phyloP scores from a whole-genome alignment of 345 rosid species.

The Passiflora organensis region DNA sequence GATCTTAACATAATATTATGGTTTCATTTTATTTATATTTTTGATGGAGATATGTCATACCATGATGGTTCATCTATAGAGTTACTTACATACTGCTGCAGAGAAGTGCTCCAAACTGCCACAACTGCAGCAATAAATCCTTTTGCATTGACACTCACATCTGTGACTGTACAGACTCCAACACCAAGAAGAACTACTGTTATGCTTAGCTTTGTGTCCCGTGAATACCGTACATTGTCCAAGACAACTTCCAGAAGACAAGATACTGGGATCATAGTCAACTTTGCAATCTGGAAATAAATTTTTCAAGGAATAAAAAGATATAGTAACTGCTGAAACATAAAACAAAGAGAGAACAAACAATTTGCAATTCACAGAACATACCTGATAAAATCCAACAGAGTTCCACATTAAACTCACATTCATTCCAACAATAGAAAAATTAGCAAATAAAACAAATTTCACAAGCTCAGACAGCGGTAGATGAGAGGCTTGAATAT shows the following conservation, averaged over 20 bases:
- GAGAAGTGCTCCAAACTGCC: constrained; percentile 96
- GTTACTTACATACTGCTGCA: constrained; percentile 75
- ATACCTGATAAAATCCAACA: constrained; percentile 96
- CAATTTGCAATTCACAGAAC: background rate
- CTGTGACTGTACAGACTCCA: constrained; percentile 96
- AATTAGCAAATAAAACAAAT: constrained; percentile 87
- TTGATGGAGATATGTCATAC: too few species aligned
- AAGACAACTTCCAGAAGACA: constrained; percentile 85
- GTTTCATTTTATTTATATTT: too few species aligned
- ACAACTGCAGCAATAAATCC: constrained; percentile 85
- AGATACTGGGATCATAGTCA: constrained; percentile 97
- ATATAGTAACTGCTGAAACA: constrained; percentile 5
- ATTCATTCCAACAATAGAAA: constrained; percentile 98
- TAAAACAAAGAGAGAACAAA: constrained; percentile 2
- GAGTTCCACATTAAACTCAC: constrained; percentile 99
- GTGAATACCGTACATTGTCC: constrained; percentile 89
- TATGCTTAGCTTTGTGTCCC: constrained; percentile 98
- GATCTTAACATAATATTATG: too few species aligned
- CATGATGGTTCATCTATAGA: background rate
- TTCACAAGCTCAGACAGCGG: constrained; percentile 70
- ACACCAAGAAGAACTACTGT: constrained; percentile 85
- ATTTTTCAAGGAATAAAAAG: constrained; percentile 1
- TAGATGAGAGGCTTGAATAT: constrained; percentile 71
- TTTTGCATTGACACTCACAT: constrained; percentile 88
- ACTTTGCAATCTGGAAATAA: constrained; percentile 77